Evolutionary conservation across 1,284 basidiomycete species (phyloP).

Genomic region (Ceratorhiza oryzae-sativae): DNA sequence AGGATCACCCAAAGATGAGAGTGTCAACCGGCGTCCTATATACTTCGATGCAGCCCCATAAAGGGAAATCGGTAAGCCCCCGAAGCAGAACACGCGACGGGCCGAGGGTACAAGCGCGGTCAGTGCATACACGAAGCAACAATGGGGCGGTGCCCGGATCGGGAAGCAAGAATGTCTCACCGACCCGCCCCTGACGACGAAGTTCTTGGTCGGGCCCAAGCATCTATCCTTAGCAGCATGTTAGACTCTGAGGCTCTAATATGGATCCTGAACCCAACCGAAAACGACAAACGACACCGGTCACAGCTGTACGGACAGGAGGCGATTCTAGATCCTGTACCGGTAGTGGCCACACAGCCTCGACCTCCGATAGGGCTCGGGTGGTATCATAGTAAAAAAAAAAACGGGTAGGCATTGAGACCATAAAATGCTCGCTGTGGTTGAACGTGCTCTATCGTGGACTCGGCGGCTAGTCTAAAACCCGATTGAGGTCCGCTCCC

Average conservation of each 20-base stretch:
- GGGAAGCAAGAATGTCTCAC: not conserved
- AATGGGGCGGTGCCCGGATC: not conserved
- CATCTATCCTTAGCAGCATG: not conserved
- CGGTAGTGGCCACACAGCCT: not conserved
- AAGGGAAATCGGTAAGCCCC: slow-evolving; percentile 7
- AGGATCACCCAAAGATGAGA: too few relatives aligned
- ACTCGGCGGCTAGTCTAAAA: too few relatives aligned
- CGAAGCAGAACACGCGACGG: slow-evolving; percentile 6
- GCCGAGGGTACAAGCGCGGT: not conserved
- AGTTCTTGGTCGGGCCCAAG: not conserved
- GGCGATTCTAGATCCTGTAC: too few relatives aligned
- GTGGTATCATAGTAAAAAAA: not conserved
- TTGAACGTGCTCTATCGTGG: too few relatives aligned
- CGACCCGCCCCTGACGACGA: not conserved
- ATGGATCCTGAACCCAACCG: not conserved
- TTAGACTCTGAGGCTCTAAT: not conserved
- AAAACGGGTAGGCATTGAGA: not conserved
- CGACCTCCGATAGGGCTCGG: not conserved
- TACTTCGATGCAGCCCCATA: not conserved
- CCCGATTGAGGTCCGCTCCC: too few relatives aligned
- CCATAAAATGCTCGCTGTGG: too few relatives aligned
- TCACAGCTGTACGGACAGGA: too few relatives aligned
- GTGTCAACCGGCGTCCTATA: not conserved
- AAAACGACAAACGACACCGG: too few relatives aligned
- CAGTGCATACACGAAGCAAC: not conserved